Evolutionary conservation across 768 basidiomycete genomes (phyloP).

Genomic region (Clavulina sp.): DNA sequence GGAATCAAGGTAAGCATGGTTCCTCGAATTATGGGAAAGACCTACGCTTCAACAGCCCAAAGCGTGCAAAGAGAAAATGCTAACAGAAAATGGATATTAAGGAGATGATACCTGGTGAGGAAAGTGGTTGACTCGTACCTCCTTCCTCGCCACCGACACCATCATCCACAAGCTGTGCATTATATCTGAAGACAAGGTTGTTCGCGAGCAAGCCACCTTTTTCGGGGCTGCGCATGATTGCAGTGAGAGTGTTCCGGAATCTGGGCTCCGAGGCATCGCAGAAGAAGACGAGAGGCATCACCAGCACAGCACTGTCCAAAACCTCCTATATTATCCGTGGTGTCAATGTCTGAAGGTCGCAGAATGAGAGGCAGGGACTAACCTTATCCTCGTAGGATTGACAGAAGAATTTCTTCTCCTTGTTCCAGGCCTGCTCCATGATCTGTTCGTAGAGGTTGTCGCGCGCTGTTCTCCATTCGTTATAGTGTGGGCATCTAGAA

Average conservation of each 20-base stretch:
- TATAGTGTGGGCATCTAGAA: slow-evolving; percentile 16
- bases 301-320: slow-evolving; percentile 73
- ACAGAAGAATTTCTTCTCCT: slow-evolving; percentile 40
- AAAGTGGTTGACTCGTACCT: slow-evolving; percentile 17
- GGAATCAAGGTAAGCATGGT: neutral
- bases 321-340: slow-evolving; percentile 14
- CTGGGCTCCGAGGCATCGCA: slow-evolving; percentile 41
- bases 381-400: slow-evolving; percentile 79
- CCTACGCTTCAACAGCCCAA: slow-evolving; percentile 15
- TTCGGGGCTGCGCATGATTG: slow-evolving; percentile 73
- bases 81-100: neutral
- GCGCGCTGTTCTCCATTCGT: slow-evolving; percentile 54
- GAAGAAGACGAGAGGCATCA: slow-evolving; percentile 91
- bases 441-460: slow-evolving; percentile 87
- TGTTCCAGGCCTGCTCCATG: slow-evolving; percentile 76
- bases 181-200: slow-evolving; percentile 37
- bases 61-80: slow-evolving; percentile 62
- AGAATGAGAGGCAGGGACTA: slow-evolving; percentile 21
- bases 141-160: slow-evolving; percentile 95
- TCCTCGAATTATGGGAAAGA: neutral
- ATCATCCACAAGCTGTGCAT: slow-evolving; percentile 68
- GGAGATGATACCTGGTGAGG: neutral
- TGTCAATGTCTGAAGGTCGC: neutral
- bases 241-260: slow-evolving; percentile 74
- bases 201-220: slow-evolving; percentile 84